Evolutionary conservation across 768 basidiomycete species (phyloP), one percentile per base, ranked within the genome.

Genomic region (Lentinula guzmanii): DNA sequence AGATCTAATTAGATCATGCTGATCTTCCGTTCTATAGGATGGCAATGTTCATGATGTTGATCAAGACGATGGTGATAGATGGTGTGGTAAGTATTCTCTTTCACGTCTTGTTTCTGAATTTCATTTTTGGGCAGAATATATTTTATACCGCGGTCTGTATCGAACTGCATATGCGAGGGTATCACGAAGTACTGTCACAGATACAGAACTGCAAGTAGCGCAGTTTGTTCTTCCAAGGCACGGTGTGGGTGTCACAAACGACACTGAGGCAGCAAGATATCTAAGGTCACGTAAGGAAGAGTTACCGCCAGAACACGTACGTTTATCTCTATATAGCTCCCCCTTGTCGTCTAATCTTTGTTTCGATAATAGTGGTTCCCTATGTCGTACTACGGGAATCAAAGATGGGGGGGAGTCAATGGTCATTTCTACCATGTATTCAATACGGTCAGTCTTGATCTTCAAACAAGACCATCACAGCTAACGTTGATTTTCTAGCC

Each of bases 151-250:
- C 10, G 91, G 88, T 1, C 67, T 93, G 28, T 87, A 91, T 69
- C 80, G 90, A 16, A 91, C 89, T 2, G 76, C 86, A n/a, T 95
- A 92, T 69, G 93, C 89, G 0, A 82, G 93, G 16, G 72, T 96
- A 16, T 91, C 92, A 10, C 82, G 91, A 18, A 86, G 91, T 24
- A 86, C 85, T 37, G 89, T 96, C 64, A 94, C 91, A 28, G 94
- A 96, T 68, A 95, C 94, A 1, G 93, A 95, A 68, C 79, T 94
- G 56, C 94, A 94, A 72, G 84, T 95, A 41, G 93, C 86, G 10
- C 91, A 91, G 71, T 95, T 94, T 68, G 80, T 90, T 53, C 70
- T 95, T 3, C 91, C 92, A 0, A 79, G 75, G 51, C 78, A 85
- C 59, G 86, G 83, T 0, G 67, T 71, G 62, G 69, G 70, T 16